Evolutionary conservation across 495 filamentous ascomycete genomes (phyloP), one percentile per base, ranked within the genome.

Genomic region (Aspergillus carlsbadensis): DNA sequence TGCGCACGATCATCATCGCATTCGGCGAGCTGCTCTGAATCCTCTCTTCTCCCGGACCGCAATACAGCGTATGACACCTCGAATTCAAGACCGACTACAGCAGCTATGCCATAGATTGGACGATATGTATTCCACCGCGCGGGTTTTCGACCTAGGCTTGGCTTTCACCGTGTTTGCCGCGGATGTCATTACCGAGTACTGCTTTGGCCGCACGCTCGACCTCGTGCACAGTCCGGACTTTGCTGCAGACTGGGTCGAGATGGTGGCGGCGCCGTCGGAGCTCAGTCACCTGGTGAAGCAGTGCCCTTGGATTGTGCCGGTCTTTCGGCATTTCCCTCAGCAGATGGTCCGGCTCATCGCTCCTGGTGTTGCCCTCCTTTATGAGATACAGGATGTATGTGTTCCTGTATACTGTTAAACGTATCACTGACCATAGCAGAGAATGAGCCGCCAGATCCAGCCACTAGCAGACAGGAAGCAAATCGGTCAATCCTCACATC

Each of bases 131-230:
- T 40, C 15, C n/a, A 26, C 35, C 5, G 20, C 18, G 21, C 49
- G 36, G 20, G 49, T 40, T 29, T 34, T 52, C 17, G 49, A 52
- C 18, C 34, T 52, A 10, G 49, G 49, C 1, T 8, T 36, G 1
- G 49, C 35, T 2, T 29, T 52, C 21, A 52, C 49, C 24, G 49
- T 41, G 21, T 52, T 52, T 4, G 49, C 49, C 22, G 49, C 49
- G 22, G 49, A 52, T 22, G 49, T 52, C 36, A 52, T 52, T 10
- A 52, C 49, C 7, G 49, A 52, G 15, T 52, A 52, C 21, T 52
- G 49, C 36, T 52, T 52, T 18, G 49, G 49, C 11, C 34, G 36
- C n/a, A 40, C 49, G 3, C 20, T 52, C n/a, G 36, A 41, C n/a
- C 20, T 52, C 10, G 26, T 52, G 13, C 18, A 41, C 6, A 41